A percentile compares a stretch with the other conserved stretches of the same genome.
These are phyloP conservation scores for Mortierella sp. DNA, from an alignment of 371 early-diverging fungal species.

Conservation along the genomic window DNA sequence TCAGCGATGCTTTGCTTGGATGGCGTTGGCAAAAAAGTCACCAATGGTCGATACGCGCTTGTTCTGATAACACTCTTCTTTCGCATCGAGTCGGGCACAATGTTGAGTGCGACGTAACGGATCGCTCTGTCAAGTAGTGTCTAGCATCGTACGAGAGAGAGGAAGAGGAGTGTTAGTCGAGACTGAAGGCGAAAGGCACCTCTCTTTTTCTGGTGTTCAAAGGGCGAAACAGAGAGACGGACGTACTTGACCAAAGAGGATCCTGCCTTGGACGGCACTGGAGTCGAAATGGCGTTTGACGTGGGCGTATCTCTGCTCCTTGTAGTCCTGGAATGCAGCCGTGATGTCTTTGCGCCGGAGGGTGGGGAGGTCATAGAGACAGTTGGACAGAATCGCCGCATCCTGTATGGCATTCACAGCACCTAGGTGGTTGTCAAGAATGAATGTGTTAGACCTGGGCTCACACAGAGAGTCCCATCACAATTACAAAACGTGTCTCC, in stretches of 20 bases:
- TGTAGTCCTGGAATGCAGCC: neutral
- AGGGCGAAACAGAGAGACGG: no score
- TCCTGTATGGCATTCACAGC: slow-evolving; percentile 4
- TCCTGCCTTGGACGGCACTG: neutral
- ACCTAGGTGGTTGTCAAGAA: neutral
- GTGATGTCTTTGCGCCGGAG: neutral
- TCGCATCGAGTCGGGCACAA: neutral
- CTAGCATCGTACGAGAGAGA: neutral
- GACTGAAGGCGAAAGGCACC: neutral
- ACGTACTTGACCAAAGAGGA: slow-evolving; percentile 2
- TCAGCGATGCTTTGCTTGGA: neutral
- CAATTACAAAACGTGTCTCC: no score
- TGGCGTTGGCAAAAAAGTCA: neutral
- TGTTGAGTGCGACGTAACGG: neutral
- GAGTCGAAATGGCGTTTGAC: neutral
- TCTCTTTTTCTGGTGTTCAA: no score
- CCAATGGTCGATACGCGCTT: neutral
- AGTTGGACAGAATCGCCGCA: neutral
- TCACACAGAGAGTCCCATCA: no score
- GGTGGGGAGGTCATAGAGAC: neutral
- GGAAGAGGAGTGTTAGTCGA: neutral
- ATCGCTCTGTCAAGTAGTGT: neutral
- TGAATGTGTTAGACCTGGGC: no score
- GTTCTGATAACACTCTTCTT: slow-evolving; percentile 1
- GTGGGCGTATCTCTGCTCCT: neutral